A percentile compares a stretch with the other conserved stretches of the same genome.
phyloP scores from a whole-genome alignment of 331 rosid genomes.

The Ulmus americana region DNA sequence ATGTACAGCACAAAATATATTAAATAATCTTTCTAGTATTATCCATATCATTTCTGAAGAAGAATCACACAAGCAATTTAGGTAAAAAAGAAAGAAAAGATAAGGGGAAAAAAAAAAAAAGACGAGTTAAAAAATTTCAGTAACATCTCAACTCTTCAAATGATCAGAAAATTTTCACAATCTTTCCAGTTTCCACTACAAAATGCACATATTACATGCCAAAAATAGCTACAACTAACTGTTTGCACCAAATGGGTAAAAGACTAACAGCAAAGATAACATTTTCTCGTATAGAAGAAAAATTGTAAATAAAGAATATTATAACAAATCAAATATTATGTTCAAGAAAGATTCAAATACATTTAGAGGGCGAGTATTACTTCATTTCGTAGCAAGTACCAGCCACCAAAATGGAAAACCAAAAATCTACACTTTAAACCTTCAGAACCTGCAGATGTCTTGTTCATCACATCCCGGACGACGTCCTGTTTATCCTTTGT shows the following conservation, averaged over 20 bases:
- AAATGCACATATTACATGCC: conserved; percentile 15
- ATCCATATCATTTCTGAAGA: too few relatives aligned
- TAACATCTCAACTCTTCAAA: too few relatives aligned
- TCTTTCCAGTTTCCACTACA: background rate
- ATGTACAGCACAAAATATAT: too few relatives aligned
- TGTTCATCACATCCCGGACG: conserved; percentile 48
- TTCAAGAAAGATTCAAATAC: conserved; percentile 5
- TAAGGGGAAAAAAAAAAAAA: too few relatives aligned
- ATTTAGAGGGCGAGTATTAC: conserved; percentile 18
- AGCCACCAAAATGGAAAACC: conserved; percentile 17
- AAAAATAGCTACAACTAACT: conserved; percentile 12
- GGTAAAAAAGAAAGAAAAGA: too few relatives aligned
- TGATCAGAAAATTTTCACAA: too few relatives aligned
- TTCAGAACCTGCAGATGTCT: background rate
- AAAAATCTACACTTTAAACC: conserved; percentile 12
- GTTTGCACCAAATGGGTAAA: conserved; percentile 9
- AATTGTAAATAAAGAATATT: conserved; percentile 14
- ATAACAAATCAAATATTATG: conserved; percentile 25
- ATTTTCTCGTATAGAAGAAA: background rate
- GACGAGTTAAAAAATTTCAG: too few relatives aligned
- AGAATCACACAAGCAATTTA: too few relatives aligned
- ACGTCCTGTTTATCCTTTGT: conserved; percentile 75
- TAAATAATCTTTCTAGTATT: too few relatives aligned
- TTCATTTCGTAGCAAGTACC: background rate
- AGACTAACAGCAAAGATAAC: conserved; percentile 6